Percentiles rank a stretch among this genome's conserved stretches.
Evolutionary conservation across 305 asterid species (phyloP).

Genomic region (Fraxinus xanthoxyloides): DNA sequence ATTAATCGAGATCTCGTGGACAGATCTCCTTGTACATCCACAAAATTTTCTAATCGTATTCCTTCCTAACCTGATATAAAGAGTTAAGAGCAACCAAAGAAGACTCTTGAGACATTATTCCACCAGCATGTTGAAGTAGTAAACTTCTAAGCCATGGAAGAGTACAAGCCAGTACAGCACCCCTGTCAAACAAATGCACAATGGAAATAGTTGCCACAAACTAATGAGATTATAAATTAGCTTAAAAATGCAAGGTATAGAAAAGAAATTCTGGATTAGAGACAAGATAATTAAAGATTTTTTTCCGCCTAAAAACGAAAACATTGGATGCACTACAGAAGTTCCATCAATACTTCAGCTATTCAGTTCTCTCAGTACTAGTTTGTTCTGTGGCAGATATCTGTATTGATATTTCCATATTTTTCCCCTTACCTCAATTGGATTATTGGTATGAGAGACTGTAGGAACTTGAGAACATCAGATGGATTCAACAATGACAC

Average conservation of each 20-base stretch:
- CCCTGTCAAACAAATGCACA: slow-evolving; percentile 47
- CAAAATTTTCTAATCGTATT: not conserved
- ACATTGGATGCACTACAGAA: not conserved
- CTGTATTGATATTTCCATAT: not conserved
- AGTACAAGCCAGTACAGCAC: slow-evolving; percentile 84
- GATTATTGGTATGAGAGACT: slow-evolving; percentile 62
- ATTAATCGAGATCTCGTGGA: not conserved
- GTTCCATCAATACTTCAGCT: not conserved
- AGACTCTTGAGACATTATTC: slow-evolving; percentile 88
- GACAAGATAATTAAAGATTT: not conserved
- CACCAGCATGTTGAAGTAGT: slow-evolving; percentile 82
- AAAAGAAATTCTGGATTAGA: not conserved
- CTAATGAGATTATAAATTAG: not conserved
- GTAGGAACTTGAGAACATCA: slow-evolving; percentile 74
- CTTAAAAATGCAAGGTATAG: not conserved
- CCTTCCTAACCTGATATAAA: slow-evolving; percentile 65
- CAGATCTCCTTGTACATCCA: not conserved
- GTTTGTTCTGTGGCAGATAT: not conserved
- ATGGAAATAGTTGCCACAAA: slow-evolving; percentile 7
- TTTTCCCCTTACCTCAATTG: slow-evolving; percentile 55
- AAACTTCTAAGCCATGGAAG: slow-evolving; percentile 88
- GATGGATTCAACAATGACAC: slow-evolving; percentile 68
- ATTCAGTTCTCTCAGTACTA: not conserved
- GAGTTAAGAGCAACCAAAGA: slow-evolving; percentile 72
- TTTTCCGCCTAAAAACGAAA: not conserved